Base-by-base conservation (phyloP, 805 yeast genomes). In the Wickerhamomyces kurtzmanii region DNA sequence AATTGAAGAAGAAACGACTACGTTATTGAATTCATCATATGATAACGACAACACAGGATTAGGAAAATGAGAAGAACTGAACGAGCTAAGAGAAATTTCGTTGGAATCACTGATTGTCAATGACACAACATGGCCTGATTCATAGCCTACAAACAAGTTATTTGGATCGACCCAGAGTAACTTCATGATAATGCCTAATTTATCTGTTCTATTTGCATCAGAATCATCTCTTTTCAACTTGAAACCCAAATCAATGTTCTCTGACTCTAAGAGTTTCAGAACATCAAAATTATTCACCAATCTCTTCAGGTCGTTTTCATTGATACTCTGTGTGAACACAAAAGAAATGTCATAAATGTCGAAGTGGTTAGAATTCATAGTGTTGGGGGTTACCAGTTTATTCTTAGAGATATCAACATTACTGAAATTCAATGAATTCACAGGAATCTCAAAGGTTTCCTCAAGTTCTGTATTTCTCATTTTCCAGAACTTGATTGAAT, bases 401-500 rank as follows among this genome's bases (percentile, higher is more conserved):
- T 53, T 44, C 1, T 47, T 45, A 6, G 27, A 30, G 12, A 65
- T 49, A 5, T 64, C 75, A n/a, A 76, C 72, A 30, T 75, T 72
- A 39, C 85, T 68, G 48, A 77, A 84, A 40, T 81, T 83, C 37
- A 84, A 54, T 4, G 83, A 61, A 47, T 84, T 84, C 23, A 80
- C 79, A 5, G 86, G 86, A 38, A 79, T 59, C 12, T 67, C 62
- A 34, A 65, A 61, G 1, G 57, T 47, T 37, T 38, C 51, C 42
- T 6, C 41, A 40, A 31, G 9, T 7, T 27, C 17, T 5, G 20
- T 22, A 11, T 22, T 8, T 3, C 18, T 21, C 16, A 51, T 35
- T 32, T 50, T 47, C 77, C 76, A 75, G 17, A 71, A 43, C 33
- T 53, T 62, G 12, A 65, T 43, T 21, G 52, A 59, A 15, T 78